These are phyloP conservation scores for Ettlia oleoabundans DNA, from an alignment of 139 green algal species.

Conservation along the genomic window DNA sequence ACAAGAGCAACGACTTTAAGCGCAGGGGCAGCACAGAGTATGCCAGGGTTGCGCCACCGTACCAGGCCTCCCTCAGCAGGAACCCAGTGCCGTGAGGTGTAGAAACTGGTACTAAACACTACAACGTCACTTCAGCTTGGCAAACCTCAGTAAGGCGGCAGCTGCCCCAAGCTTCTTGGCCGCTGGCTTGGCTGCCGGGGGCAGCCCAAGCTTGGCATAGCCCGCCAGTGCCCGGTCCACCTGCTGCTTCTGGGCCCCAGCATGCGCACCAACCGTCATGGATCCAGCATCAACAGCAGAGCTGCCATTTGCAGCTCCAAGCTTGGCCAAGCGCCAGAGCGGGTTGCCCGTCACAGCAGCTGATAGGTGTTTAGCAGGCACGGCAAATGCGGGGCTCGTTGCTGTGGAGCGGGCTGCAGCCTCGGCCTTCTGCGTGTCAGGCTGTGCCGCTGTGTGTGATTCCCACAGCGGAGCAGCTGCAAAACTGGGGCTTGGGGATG, in stretches of 20 bases:
- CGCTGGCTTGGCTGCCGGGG: too few relatives aligned
- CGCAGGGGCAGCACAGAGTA: too few relatives aligned
- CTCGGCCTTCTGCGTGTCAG: too few relatives aligned
- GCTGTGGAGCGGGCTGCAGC: neutral
- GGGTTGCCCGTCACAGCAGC: neutral
- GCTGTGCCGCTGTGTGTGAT: neutral
- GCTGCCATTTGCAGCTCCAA: neutral
- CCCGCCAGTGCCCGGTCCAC: neutral
- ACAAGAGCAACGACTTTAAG: too few relatives aligned
- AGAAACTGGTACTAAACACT: neutral
- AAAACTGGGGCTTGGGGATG: conserved; percentile 26
- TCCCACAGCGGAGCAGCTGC: conserved; percentile 8
- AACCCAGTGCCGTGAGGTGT: too few relatives aligned
- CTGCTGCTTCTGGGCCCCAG: neutral
- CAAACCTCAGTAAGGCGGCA: neutral
- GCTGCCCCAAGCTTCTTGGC: neutral
- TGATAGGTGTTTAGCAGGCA: neutral
- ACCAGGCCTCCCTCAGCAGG: too few relatives aligned
- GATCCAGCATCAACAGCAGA: neutral
- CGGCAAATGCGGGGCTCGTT: neutral
- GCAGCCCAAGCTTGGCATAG: conserved; percentile 5
- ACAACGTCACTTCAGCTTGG: neutral
- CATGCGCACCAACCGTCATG: neutral
- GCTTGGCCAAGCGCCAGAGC: conserved; percentile 20
- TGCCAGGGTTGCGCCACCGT: too few relatives aligned